Percentiles rank a stretch among this genome's conserved stretches.
Evolutionary conservation across 139 green algal genomes (phyloP).

Genomic region (Chlorella sorokiniana): DNA sequence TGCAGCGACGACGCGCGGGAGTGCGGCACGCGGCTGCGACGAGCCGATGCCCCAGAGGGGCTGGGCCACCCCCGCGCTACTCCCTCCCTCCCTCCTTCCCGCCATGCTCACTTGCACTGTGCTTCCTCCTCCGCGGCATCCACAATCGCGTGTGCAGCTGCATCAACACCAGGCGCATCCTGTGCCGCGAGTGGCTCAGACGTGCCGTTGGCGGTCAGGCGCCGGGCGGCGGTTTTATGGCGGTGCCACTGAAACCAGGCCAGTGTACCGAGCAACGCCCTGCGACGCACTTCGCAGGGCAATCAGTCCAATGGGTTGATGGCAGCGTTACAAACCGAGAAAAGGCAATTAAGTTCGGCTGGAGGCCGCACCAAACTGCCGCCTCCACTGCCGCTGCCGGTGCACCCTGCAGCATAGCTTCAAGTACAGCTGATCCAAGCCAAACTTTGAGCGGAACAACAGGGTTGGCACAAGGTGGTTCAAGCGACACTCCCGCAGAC

Average conservation of each 20-base stretch:
- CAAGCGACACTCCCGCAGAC: too few species aligned
- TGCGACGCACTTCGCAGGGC: not conserved
- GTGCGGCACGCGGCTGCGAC: not conserved
- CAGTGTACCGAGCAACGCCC: slow-evolving; percentile 13
- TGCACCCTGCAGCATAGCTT: not conserved
- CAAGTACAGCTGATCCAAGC: too few species aligned
- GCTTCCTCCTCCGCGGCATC: slow-evolving; percentile 16
- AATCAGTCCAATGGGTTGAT: not conserved
- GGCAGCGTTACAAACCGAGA: not conserved
- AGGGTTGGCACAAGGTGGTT: too few species aligned
- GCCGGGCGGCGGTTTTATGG: not conserved
- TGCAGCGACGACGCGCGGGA: not conserved
- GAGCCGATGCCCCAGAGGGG: too few species aligned
- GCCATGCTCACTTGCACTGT: not conserved
- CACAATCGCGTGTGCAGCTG: slow-evolving; percentile 2
- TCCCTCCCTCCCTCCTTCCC: too few species aligned
- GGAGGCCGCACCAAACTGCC: not conserved
- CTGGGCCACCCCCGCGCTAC: too few species aligned
- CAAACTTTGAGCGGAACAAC: too few species aligned
- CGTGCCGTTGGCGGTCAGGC: not conserved
- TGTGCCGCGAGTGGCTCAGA: not conserved
- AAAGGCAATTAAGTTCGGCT: not conserved
- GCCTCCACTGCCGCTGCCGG: not conserved
- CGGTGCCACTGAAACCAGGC: slow-evolving; percentile 1
- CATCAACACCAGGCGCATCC: not conserved